Conservation (phyloP, 2,329 filamentous ascomycete species). For the Alternaria arbusti region DNA sequence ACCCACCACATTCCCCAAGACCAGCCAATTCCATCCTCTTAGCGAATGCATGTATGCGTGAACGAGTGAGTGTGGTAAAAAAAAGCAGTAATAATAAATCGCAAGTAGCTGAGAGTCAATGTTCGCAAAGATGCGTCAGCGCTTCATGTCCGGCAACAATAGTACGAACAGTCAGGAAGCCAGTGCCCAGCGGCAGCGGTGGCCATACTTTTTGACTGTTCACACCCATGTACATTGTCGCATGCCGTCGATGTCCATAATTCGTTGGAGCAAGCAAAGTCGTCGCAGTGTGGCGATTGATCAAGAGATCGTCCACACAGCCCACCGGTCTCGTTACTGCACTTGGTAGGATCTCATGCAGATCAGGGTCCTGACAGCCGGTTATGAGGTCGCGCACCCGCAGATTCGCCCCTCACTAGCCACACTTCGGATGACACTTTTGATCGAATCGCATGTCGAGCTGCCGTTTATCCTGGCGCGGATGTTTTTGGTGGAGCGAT, state of each 20-base stretch:
- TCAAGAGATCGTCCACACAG: slow-evolving; percentile 30
- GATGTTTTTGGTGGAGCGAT: background rate
- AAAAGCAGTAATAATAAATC: slow-evolving; percentile 11
- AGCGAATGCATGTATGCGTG: slow-evolving; percentile 34
- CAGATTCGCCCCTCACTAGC: slow-evolving; percentile 37
- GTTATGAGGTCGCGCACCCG: slow-evolving; percentile 10
- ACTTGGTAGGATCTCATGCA: slow-evolving; percentile 16
- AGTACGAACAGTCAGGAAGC: background rate
- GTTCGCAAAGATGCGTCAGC: slow-evolving; percentile 17
- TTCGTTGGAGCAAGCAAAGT: slow-evolving; percentile 18
- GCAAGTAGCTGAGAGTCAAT: slow-evolving; percentile 2
- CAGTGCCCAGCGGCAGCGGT: slow-evolving; percentile 11
- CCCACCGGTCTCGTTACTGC: slow-evolving; percentile 20
- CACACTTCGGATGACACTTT: slow-evolving; percentile 29
- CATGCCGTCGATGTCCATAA: slow-evolving; percentile 10
- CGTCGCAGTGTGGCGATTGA: slow-evolving; percentile 27
- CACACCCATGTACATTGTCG: slow-evolving; percentile 19
- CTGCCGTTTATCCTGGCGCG: slow-evolving; percentile 3
- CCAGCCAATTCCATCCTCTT: slow-evolving; percentile 22
- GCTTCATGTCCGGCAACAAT: slow-evolving; percentile 18
- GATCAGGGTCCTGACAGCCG: slow-evolving; percentile 36
- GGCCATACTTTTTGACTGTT: slow-evolving; percentile 23
- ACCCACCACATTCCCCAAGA: slow-evolving; percentile 15
- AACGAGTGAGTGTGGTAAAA: slow-evolving; percentile 20
- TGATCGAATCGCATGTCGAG: slow-evolving; percentile 22